Evolutionary conservation across 768 basidiomycete species (phyloP).

Genomic region (Tricholomella constricta): DNA sequence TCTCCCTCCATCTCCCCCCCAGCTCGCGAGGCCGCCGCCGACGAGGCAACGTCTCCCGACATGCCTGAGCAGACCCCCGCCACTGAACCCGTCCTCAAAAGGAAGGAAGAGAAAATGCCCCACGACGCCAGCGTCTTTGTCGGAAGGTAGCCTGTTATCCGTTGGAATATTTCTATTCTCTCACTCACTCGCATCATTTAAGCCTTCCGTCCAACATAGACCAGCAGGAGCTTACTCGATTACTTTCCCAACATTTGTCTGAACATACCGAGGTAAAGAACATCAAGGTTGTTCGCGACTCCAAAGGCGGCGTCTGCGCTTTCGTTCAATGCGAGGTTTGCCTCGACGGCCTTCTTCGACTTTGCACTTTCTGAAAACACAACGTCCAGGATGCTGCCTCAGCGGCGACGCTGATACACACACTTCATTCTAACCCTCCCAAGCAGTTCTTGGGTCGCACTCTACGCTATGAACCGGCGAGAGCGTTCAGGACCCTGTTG

Average conservation of each 20-base stretch:
- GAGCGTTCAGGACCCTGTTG: constrained; percentile 72
- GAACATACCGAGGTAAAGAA: constrained; percentile 65
- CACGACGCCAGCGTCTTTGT: constrained; percentile 85
- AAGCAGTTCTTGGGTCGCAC: constrained; percentile 71
- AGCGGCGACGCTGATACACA: constrained; percentile 60
- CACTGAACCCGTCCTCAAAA: constrained; percentile 24
- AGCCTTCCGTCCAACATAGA: constrained; percentile 76
- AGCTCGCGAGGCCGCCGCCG: constrained; percentile 16
- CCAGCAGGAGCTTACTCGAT: constrained; percentile 56
- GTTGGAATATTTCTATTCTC: background rate
- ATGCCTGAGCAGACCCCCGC: constrained; percentile 22
- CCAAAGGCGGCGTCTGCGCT: constrained; percentile 77
- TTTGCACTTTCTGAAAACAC: constrained; percentile 3
- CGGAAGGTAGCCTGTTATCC: constrained; percentile 59
- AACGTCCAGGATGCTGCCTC: constrained; percentile 55
- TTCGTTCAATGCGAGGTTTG: constrained; percentile 85
- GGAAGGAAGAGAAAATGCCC: constrained; percentile 51
- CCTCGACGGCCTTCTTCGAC: background rate
- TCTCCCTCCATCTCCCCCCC: constrained; percentile 47
- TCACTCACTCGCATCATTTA: constrained; percentile 1
- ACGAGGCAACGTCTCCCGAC: constrained; percentile 14
- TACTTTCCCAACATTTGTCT: constrained; percentile 68
- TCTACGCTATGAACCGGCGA: constrained; percentile 77
- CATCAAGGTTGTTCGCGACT: constrained; percentile 73
- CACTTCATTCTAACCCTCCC: constrained; percentile 54